Base-by-base conservation (phyloP, 2,329 filamentous ascomycete species). In the Trichoderma afroharzianum region DNA sequence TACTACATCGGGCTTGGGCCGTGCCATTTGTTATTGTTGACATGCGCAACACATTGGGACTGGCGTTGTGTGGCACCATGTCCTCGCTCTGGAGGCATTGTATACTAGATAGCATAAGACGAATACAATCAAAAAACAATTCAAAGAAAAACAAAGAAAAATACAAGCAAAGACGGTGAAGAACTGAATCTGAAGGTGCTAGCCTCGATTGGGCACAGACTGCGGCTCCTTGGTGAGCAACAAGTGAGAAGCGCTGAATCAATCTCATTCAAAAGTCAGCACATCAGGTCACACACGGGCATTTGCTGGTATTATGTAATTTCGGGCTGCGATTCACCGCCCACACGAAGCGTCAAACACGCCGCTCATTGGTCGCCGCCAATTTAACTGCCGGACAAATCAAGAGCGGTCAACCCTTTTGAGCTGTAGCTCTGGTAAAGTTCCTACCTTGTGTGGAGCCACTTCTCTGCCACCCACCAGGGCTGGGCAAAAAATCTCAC, bases 401-500 rank as follows among this genome's bases (percentile, higher is more conserved):
- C 21, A 33, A 68, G 15, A 36, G 70, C 70, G 70, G 70, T 71
- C 55, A 63, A 33, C 63, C 55, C 5, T 33, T 63, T 47, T 61
- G 26, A 55, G 63, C 33, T 43, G 26, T 55, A 36, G 55, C 55
- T 24, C 7, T 58, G 53, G 62, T 33, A 58, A 28, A 71, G 68
- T 64, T 58, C 62, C 68, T 59, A 71, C 68, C 68, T 71, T 71
- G 59, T 64, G 68, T 71, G 68, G 68, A 59, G 59, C 68, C 61
- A 59, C 68, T 64, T 70, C 68, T 70, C 59, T 63, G 58, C 68
- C 59, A 70, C 68, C 68, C 59, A 63, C 68, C 58, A 63, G 68
- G 68, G 58, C 68, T 70, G 50, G 68, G 59, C 68, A 59, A 72
- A 72, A 72, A 72, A 72, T 72, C 71, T 70, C 67, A 63, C 71